Evolutionary conservation across 2,329 filamentous ascomycete species (phyloP), one percentile per base, ranked within the genome.

Genomic region (Fusarium acutatum): DNA sequence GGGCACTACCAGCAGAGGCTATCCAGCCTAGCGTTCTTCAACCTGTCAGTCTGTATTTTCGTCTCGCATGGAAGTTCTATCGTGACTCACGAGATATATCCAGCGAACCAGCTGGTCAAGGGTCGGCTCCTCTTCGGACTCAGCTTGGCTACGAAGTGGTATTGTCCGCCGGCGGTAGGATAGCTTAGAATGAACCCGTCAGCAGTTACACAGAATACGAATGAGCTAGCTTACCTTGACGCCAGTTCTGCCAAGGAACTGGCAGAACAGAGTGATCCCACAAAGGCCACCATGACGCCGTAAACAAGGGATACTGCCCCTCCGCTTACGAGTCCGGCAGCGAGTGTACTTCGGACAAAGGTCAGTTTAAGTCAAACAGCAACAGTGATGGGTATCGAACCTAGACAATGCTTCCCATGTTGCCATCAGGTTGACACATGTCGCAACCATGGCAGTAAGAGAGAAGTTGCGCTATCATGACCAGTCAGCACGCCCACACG

Each of bases 361-460:
- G 18, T 68, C 41, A 58, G 15, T 4, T 26, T 28, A 24, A 17
- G 13, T 15, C 22, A 18, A 22, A 6, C 11, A 32, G 1, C 5
- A 47, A 58, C 13, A 9, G 24, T 9, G 20, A 47, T 15, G 5
- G n/a, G 20, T 5, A 26, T 44, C 40, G 24, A 28, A 72, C 72
- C 71, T 75, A 37, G 66, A 75, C 7, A 75, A 11, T 13, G 73
- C 73, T 59, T 75, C 72, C 72, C 73, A 75, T 22, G 72, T 75
- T 3, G 72, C 63, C 72, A 75, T 75, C 15, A 72, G 26, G 54
- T 44, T 68, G 1, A 72, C 69, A 5, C 61, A 68, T 5, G 63
- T 38, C 3, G 68, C 59, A 5, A 75, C 13, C 72, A 75, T 73
- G 2, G 73, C 64, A 14, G 43, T 43, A 1, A 62, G 37, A 4